These are phyloP conservation scores for Alloascoidea africana DNA, from an alignment of 805 yeast genomes.

Conservation along the genomic window DNA sequence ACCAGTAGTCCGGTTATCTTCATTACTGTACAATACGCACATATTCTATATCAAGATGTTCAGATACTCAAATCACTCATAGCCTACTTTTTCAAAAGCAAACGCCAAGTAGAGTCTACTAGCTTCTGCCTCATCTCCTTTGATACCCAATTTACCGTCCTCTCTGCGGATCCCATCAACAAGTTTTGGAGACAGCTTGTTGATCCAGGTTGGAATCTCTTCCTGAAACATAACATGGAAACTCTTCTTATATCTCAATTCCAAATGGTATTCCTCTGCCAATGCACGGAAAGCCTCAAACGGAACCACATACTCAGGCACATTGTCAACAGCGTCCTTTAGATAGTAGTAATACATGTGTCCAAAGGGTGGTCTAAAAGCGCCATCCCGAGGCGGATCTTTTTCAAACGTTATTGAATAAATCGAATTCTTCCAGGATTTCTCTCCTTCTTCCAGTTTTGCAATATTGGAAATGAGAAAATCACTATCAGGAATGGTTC, in stretches of 20 bases:
- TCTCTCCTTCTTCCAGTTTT: slow-evolving; percentile 33
- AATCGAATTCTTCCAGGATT: slow-evolving; percentile 72
- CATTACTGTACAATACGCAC: too few relatives aligned
- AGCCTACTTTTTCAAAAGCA: slow-evolving; percentile 52
- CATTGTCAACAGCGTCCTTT: slow-evolving; percentile 89
- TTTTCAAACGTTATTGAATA: slow-evolving; percentile 74
- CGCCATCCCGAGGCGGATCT: slow-evolving; percentile 62
- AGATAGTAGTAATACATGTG: slow-evolving; percentile 69
- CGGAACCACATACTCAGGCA: slow-evolving; percentile 94
- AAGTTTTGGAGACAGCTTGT: slow-evolving; percentile 41
- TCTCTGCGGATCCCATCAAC: slow-evolving; percentile 54
- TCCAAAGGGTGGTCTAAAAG: slow-evolving; percentile 65
- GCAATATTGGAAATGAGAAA: slow-evolving; percentile 55
- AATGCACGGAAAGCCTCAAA: slow-evolving; percentile 73
- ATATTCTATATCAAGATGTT: too few relatives aligned
- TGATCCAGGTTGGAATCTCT: slow-evolving; percentile 56
- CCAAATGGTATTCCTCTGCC: slow-evolving; percentile 73
- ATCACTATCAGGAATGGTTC: slow-evolving; percentile 90
- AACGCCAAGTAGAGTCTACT: slow-evolving; percentile 75
- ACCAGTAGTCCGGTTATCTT: too few relatives aligned
- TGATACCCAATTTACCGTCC: slow-evolving; percentile 77
- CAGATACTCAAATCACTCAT: slow-evolving; percentile 5
- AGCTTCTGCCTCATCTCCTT: slow-evolving; percentile 81
- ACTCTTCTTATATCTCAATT: slow-evolving; percentile 54
- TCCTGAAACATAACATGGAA: slow-evolving; percentile 73